Conservation (phyloP, 1,284 basidiomycete species). For the Dichomitus squalens region DNA sequence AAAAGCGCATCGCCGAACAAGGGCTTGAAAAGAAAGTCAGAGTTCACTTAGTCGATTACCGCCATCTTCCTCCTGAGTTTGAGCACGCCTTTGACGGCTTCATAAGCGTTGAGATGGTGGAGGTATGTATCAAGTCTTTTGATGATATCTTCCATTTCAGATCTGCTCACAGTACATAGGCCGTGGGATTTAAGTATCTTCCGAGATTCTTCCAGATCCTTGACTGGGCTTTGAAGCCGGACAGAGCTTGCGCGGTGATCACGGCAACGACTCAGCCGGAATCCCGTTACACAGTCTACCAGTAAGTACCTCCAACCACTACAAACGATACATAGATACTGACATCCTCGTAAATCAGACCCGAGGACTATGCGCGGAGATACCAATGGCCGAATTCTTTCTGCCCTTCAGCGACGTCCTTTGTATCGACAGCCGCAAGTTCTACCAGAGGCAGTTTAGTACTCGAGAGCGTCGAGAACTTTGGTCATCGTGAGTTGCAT, state of each 20-base stretch:
- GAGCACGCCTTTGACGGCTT: slow-evolving; percentile 82
- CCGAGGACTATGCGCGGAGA: slow-evolving; percentile 82
- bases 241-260: slow-evolving; percentile 67
- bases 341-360: slow-evolving; percentile 46
- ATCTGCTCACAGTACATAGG: slow-evolving; percentile 2
- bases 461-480: slow-evolving; percentile 79
- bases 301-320: no score
- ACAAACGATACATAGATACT: no score
- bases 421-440: no score
- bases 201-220: slow-evolving; percentile 76
- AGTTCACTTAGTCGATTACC: slow-evolving; percentile 86
- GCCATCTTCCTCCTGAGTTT: slow-evolving; percentile 73
- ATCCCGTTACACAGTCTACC: slow-evolving; percentile 60
- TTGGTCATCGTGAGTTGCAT: slow-evolving; percentile 71
- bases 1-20: slow-evolving; percentile 71
- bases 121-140: slow-evolving; percentile 32
- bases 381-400: slow-evolving; percentile 91
- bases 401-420: slow-evolving; percentile 79
- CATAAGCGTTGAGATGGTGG: slow-evolving; percentile 87
- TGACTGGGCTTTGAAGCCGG: slow-evolving; percentile 76
- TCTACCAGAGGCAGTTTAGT: slow-evolving; percentile 68
- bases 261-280: slow-evolving; percentile 84
- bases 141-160: no score
- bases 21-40: slow-evolving; percentile 70
- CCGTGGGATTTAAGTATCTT: slow-evolving; percentile 40